Base-by-base conservation (phyloP, 2,329 filamentous ascomycete species). In the Ophiostoma populinum region DNA sequence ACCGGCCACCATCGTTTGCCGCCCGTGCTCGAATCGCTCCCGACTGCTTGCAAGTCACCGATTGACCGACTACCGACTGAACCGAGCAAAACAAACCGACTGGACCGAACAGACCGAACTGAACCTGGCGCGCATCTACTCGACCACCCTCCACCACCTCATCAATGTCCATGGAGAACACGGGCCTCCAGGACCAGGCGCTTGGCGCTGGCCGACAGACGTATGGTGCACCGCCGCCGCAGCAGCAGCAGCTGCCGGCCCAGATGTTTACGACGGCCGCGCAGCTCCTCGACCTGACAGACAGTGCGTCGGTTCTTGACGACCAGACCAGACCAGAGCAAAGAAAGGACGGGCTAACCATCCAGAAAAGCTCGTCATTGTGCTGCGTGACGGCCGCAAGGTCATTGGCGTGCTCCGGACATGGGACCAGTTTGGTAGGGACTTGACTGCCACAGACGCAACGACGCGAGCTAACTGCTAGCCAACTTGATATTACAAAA, bases 221-320 rank as follows among this genome's bases (percentile, higher is more conserved):
- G 32, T 40, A 49, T 13, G 40, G 49, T 5, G 15, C 31, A 35
- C 46, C 49, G 7, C 60, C 57, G 20, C 67, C 71, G 33, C 55
- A 61, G 37, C 60, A 63, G 31, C 60, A 63, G 32, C 79, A 82
- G 56, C 62, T 87, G 25, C 81, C 81, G 11, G 86, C 86, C 40
- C 87, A 98, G 63, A 94, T 95, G 79, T 98, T 98, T 61, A 92
- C 90, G 13, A 98, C 90, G 21, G 90, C 90, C 21, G 86, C 90
- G 36, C 90, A 95, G 62, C 65, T 98, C 40, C 64, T 98, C 40
- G 90, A 98, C 55, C 67, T 98, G 50, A 95, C 90, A 48, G 90
- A 98, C 62, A 98, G 87, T 95, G 73, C 63, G 80, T 49, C n/a
- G 6, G 11, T 16, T 7, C 3, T 16, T 6, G 20, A 5, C 12